Conservation (phyloP, 1,139 yeast genomes). For the Suhomyces panamericanus region DNA sequence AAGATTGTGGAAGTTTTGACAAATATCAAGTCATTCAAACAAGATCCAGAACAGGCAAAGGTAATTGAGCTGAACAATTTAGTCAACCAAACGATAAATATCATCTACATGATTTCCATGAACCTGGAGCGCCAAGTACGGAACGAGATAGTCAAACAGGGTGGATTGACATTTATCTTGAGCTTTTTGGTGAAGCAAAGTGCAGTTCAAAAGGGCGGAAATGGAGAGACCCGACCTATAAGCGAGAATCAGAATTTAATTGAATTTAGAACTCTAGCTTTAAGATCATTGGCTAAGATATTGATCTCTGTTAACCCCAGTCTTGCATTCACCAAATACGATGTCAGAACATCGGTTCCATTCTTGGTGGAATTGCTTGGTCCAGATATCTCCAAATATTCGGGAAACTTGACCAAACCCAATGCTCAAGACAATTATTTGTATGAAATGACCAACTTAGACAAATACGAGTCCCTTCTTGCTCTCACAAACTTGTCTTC, state of each 20-base stretch:
- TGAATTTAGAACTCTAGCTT: constrained; percentile 29
- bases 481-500: constrained; percentile 52
- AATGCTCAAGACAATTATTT: constrained; percentile 18
- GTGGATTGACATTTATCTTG: constrained; percentile 40
- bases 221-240: constrained; percentile 25
- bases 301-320: constrained; percentile 44
- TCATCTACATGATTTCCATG: constrained; percentile 29
- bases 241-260: constrained; percentile 13
- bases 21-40: constrained; percentile 23
- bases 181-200: constrained; percentile 40
- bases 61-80: constrained; percentile 12
- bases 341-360: constrained; percentile 43
- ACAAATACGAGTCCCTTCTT: constrained; percentile 45
- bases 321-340: constrained; percentile 42
- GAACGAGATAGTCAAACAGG: constrained; percentile 47
- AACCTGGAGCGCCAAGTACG: constrained; percentile 29
- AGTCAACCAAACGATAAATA: constrained; percentile 22
- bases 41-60: constrained; percentile 9
- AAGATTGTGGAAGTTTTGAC: constrained; percentile 29
- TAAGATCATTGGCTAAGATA: constrained; percentile 44
- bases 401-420: constrained; percentile 13
- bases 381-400: constrained; percentile 28
- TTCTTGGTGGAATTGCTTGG: constrained; percentile 50
- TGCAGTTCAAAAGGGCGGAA: constrained; percentile 18
- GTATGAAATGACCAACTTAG: constrained; percentile 34